Conservation (phyloP, 345 rosid genomes). For the Salix exigua region DNA sequence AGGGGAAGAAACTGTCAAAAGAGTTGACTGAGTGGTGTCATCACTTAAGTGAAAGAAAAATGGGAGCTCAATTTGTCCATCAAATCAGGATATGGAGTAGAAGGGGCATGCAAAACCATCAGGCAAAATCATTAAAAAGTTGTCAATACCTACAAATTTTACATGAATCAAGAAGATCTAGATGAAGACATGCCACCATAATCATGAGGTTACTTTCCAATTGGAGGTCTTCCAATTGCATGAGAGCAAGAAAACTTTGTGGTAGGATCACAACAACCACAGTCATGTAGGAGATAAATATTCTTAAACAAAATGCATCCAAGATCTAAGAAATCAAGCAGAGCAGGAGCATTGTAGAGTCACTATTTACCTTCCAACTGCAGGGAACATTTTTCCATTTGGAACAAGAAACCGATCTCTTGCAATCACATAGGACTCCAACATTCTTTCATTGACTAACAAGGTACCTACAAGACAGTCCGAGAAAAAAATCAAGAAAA, state of each 20-base stretch:
- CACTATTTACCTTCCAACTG: conserved; percentile 72
- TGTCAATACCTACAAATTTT: neutral
- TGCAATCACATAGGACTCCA: conserved; percentile 94
- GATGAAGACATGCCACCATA: neutral
- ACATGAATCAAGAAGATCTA: neutral
- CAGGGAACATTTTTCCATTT: conserved; percentile 91
- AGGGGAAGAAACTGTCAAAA: neutral
- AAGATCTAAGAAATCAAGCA: neutral
- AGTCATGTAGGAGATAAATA: neutral
- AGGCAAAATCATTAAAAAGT: neutral
- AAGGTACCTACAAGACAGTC: conserved; percentile 64
- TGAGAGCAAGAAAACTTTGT: neutral
- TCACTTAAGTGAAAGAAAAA: neutral
- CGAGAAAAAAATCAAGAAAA: neutral
- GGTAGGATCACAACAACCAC: neutral
- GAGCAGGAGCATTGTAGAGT: neutral
- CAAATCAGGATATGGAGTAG: neutral
- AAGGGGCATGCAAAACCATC: neutral
- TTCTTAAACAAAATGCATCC: neutral
- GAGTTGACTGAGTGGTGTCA: neutral
- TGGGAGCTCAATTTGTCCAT: neutral
- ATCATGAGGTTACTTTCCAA: neutral
- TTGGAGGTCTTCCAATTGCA: neutral
- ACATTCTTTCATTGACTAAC: conserved; percentile 93
- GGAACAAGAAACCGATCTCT: conserved; percentile 90